Evolutionary conservation across 2,329 filamentous ascomycete species (phyloP), one percentile per base, ranked within the genome.

Genomic region (Sporothrix inflata): DNA sequence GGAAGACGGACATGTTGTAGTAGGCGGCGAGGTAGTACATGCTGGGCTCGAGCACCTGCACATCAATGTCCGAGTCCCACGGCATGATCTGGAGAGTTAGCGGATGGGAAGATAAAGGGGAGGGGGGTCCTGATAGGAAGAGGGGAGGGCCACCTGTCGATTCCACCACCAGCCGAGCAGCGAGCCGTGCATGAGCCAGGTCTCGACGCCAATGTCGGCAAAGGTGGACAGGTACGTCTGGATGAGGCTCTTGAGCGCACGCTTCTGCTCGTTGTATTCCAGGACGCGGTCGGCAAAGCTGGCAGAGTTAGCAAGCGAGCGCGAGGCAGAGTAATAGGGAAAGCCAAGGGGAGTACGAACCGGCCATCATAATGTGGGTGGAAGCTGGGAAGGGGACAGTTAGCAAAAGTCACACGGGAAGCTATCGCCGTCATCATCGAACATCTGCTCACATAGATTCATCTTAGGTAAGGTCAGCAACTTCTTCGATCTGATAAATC

Each of bases 161-260:
- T 93, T 93, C 92, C 92, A 95, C 92, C 92, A 95, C 93, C 93
- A 96, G 7, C 92, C 93, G 42, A 96, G 83, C 40, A 95, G 83
- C n/a, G 91, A 92, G n/a, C 92, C 91, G 78, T 95, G 92, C 77
- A 93, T 92, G 73, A 95, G 87, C 93, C 93, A 95, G 6, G 92
- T 94, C 79, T 94, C 90, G 72, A 94, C 80, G 1, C 88, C 87
- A 40, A 92, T 84, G 49, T 88, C 86, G 66, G 84, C 83, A 77
- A 92, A 91, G 40, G 90, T 92, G 55, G 86, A 83, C 65, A 95
- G 84, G 79, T 94, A 95, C 38, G 92, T 90, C 76, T 90, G 88
- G 69, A 94, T 85, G 76, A 95, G 87, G 75, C 90, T 85, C 68
- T 85, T 86, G 72, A 94, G 84, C 1, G 87, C 89, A 38, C 88